A percentile compares a stretch with the other conserved stretches of the same genome.
Evolutionary conservation across 805 yeast genomes (phyloP).

Genomic region (Candida tallmaniae): DNA sequence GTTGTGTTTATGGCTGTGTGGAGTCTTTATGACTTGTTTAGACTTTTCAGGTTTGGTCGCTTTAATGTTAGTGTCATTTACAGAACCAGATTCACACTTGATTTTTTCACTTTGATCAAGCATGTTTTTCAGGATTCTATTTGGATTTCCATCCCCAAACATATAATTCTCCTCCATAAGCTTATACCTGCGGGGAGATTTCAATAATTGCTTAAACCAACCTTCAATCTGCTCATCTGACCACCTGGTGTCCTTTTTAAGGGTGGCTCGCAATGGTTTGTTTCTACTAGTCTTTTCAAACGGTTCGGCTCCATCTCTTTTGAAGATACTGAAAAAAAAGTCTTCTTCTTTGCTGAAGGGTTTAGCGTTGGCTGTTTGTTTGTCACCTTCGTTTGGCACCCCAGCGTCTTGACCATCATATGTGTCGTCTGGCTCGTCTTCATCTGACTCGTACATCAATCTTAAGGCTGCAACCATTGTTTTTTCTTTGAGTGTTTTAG

Average conservation of each 20-base stretch:
- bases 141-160: slow-evolving; percentile 20
- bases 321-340: slow-evolving; percentile 52
- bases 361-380: background rate
- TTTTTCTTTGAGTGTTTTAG: slow-evolving; percentile 41
- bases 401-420: slow-evolving; percentile 50
- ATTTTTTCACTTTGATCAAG: background rate
- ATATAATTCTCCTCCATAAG: slow-evolving; percentile 59
- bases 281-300: slow-evolving; percentile 48
- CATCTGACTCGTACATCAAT: slow-evolving; percentile 67
- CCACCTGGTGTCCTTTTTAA: slow-evolving; percentile 60
- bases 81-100: too few relatives aligned
- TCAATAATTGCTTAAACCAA: slow-evolving; percentile 76
- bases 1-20: slow-evolving; percentile 38
- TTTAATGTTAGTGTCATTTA: too few relatives aligned
- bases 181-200: slow-evolving; percentile 58
- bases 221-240: slow-evolving; percentile 91
- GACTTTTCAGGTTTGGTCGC: background rate
- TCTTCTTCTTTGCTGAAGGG: slow-evolving; percentile 46
- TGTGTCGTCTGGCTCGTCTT: slow-evolving; percentile 83
- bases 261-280: slow-evolving; percentile 37
- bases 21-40: slow-evolving; percentile 1
- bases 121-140: slow-evolving; percentile 1
- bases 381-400: slow-evolving; percentile 10
- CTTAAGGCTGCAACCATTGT: slow-evolving; percentile 58
- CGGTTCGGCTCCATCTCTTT: slow-evolving; percentile 38